Percentiles rank a stretch among this genome's conserved stretches.
These are phyloP conservation scores for Leishmania braziliensis DNA, from an alignment of 208 protist species.

Conservation along the genomic window DNA sequence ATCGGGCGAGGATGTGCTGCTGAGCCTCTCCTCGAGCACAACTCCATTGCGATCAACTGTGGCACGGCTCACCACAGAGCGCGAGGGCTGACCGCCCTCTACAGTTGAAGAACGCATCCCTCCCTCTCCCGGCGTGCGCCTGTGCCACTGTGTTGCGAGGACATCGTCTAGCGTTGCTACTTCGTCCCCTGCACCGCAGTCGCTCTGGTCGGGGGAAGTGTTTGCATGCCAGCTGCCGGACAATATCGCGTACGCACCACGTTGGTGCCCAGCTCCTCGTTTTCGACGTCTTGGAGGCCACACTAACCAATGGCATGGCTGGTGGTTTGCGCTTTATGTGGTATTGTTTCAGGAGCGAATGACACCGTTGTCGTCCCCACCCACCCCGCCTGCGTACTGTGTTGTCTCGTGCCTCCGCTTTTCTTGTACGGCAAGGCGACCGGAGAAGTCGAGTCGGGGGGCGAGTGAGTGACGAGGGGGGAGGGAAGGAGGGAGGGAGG, in stretches of 20 bases:
- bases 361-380: not conserved
- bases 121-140: not conserved
- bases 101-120: not conserved
- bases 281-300: not conserved
- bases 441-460: not conserved
- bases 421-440: not conserved
- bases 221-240: not conserved
- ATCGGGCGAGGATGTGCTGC: conserved; percentile 26
- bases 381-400: not conserved
- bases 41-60: conserved; percentile 12
- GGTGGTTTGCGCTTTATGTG: not conserved
- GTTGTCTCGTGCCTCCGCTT: not conserved
- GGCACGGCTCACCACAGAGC: not conserved
- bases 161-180: not conserved
- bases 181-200: not conserved
- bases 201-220: not conserved
- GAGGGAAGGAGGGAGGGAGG: too few relatives aligned
- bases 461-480: not conserved
- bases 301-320: not conserved
- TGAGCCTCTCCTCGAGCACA: conserved; percentile 27
- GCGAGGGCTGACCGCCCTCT: not conserved
- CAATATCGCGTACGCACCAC: not conserved
- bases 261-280: not conserved
- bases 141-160: not conserved
- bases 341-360: not conserved